Conservation (phyloP, 495 filamentous ascomycete species). For the Annulohypoxylon bovei region DNA sequence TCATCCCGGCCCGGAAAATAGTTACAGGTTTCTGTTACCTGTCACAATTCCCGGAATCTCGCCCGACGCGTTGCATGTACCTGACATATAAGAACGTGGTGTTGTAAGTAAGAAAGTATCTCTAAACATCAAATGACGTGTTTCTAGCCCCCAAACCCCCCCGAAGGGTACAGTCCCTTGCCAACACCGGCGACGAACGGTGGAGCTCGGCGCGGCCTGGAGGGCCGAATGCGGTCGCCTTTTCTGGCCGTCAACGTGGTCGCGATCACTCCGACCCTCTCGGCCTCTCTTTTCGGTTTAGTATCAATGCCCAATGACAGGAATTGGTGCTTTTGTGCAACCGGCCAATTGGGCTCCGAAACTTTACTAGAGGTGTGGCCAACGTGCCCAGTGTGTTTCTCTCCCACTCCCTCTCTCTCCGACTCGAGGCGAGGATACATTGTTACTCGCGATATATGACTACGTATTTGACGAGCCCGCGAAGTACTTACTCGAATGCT, state of each 20-base stretch:
- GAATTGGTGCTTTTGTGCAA: slow-evolving; percentile 28
- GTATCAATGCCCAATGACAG: slow-evolving; percentile 45
- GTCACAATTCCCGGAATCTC: slow-evolving; percentile 36
- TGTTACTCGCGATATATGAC: slow-evolving; percentile 10
- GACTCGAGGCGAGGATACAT: slow-evolving; percentile 18
- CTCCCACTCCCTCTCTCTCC: not conserved
- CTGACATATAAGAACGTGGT: slow-evolving; percentile 44
- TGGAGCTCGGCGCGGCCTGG: slow-evolving; percentile 40
- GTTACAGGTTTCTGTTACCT: slow-evolving; percentile 23
- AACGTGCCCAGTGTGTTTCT: slow-evolving; percentile 9
- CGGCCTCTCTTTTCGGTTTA: slow-evolving; percentile 34
- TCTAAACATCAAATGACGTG: slow-evolving; percentile 37
- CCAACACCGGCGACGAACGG: slow-evolving; percentile 34
- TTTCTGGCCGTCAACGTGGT: slow-evolving; percentile 41
- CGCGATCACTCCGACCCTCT: slow-evolving; percentile 31
- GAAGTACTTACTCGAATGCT: slow-evolving; percentile 24
- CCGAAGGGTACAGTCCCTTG: slow-evolving; percentile 14
- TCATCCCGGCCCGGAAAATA: slow-evolving; percentile 17
- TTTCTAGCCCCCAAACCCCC: slow-evolving; percentile 9
- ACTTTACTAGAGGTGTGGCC: slow-evolving; percentile 21
- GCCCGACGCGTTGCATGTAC: slow-evolving; percentile 41
- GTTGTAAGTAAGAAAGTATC: slow-evolving; percentile 37
- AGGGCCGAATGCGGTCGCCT: slow-evolving; percentile 43
- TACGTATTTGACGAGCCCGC: slow-evolving; percentile 14
- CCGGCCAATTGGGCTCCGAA: slow-evolving; percentile 43